Conservation (phyloP, 2,329 filamentous ascomycete species). For the Tolypocladium capitatum region DNA sequence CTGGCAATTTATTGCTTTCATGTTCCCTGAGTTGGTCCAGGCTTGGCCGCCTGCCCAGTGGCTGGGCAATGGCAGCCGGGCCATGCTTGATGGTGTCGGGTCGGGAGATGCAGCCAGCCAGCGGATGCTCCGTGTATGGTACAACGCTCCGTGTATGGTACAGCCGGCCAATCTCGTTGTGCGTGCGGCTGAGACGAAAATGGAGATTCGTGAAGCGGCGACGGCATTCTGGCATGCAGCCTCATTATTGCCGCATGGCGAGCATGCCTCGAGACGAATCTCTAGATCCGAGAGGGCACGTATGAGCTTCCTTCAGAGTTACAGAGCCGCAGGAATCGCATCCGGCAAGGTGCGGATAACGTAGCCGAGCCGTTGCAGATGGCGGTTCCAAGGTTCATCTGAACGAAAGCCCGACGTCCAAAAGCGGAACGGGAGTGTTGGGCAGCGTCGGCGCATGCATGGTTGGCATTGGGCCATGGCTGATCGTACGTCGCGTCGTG, state of each 20-base stretch:
- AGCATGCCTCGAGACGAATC: background rate
- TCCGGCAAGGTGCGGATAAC: background rate
- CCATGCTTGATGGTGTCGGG: background rate
- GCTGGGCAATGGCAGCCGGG: background rate
- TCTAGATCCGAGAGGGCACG: background rate
- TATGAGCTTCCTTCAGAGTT: background rate
- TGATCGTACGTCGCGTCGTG: background rate
- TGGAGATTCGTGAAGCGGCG: background rate
- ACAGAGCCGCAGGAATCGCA: no score
- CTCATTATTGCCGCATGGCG: background rate
- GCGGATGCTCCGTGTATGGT: background rate
- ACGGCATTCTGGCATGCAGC: background rate
- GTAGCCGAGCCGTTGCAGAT: background rate
- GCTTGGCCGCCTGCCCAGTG: background rate
- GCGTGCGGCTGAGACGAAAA: background rate
- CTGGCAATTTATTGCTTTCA: background rate
- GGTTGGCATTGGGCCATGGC: background rate
- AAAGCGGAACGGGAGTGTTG: background rate
- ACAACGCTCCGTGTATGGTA: background rate
- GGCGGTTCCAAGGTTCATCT: background rate
- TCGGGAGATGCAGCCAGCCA: background rate
- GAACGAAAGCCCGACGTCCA: background rate
- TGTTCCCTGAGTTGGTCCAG: background rate
- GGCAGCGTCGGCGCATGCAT: background rate
- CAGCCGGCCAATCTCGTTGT: background rate